phyloP scores from a whole-genome alignment of 1,139 yeast genomes.

The Arxiozyma bovina region DNA sequence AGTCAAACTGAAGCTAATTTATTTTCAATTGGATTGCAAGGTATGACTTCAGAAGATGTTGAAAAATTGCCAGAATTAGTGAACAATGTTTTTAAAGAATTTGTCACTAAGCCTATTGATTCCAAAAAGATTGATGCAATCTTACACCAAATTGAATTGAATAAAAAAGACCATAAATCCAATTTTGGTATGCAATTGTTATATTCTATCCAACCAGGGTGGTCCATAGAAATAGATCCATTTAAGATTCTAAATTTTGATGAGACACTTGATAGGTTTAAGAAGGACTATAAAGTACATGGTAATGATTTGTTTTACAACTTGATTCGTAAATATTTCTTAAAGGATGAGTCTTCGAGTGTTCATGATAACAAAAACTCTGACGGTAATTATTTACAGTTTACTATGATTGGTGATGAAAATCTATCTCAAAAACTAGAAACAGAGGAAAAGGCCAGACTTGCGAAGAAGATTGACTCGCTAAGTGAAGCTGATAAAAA shows the following conservation, averaged over 20 bases:
- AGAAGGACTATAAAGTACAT: slow-evolving; percentile 43
- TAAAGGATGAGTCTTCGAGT: background rate
- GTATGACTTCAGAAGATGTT: slow-evolving; percentile 43
- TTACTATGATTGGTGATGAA: slow-evolving; percentile 65
- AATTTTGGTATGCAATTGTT: slow-evolving; percentile 81
- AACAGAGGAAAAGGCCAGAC: slow-evolving; percentile 48
- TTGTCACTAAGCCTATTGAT: slow-evolving; percentile 43
- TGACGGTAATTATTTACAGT: slow-evolving; percentile 51
- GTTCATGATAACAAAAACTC: slow-evolving; percentile 19
- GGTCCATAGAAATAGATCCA: slow-evolving; percentile 75
- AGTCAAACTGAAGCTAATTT: slow-evolving; percentile 69
- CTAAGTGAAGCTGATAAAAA: slow-evolving; percentile 51
- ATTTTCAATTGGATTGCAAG: slow-evolving; percentile 81
- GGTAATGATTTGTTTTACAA: slow-evolving; percentile 55
- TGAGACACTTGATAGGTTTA: slow-evolving; percentile 48
- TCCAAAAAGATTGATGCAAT: slow-evolving; percentile 68
- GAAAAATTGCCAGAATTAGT: slow-evolving; percentile 41
- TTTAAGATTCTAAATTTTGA: slow-evolving; percentile 60
- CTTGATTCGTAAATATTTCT: slow-evolving; percentile 45
- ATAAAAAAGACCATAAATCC: slow-evolving; percentile 79
- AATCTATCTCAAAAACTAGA: slow-evolving; percentile 41
- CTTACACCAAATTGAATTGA: slow-evolving; percentile 76
- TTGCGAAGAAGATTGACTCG: slow-evolving; percentile 37
- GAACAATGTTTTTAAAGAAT: slow-evolving; percentile 38
- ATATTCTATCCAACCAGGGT: slow-evolving; percentile 66